Conservation (phyloP, 1,284 basidiomycete genomes). For the Trametes polyzona region DNA sequence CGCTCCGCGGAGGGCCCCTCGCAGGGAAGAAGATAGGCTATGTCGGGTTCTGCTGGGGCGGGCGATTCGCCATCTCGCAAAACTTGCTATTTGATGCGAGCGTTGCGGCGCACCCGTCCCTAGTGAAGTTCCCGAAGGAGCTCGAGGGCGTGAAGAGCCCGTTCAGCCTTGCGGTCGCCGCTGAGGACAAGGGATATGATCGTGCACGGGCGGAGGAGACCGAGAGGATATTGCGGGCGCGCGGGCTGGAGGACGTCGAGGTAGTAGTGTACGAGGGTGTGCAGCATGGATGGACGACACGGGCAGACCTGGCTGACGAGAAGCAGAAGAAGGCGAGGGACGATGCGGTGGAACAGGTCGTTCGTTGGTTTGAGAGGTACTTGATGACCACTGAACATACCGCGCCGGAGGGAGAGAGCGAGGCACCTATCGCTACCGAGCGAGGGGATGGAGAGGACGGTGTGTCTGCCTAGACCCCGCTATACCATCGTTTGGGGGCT, state of each 20-base stretch:
- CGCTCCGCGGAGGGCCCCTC: constrained; percentile 18
- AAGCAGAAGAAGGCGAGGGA: constrained; percentile 28
- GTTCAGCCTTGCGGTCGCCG: constrained; percentile 28
- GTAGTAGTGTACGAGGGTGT: constrained; percentile 29
- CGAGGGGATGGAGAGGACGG: no score
- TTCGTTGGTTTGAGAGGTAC: constrained; percentile 28
- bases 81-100: constrained; percentile 30
- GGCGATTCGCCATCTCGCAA: constrained; percentile 31
- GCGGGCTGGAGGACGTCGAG: constrained; percentile 25
- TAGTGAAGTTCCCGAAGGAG: constrained; percentile 28
- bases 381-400: no score
- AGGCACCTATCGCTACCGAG: no score
- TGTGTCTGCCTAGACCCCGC: no score
- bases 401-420: no score
- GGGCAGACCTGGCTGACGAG: constrained; percentile 21
- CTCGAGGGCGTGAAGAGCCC: constrained; percentile 24
- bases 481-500: no score
- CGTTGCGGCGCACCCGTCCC: constrained; percentile 29
- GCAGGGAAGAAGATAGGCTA: constrained; percentile 26
- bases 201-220: constrained; percentile 21
- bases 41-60: constrained; percentile 34
- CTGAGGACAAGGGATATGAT: constrained; percentile 16
- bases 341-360: constrained; percentile 25
- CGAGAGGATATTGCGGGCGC: constrained; percentile 23
- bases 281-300: constrained; percentile 29